Percentiles rank a stretch among this genome's conserved stretches.
phyloP scores from a whole-genome alignment of 768 basidiomycete genomes.

The Phaeotremella fagi region DNA sequence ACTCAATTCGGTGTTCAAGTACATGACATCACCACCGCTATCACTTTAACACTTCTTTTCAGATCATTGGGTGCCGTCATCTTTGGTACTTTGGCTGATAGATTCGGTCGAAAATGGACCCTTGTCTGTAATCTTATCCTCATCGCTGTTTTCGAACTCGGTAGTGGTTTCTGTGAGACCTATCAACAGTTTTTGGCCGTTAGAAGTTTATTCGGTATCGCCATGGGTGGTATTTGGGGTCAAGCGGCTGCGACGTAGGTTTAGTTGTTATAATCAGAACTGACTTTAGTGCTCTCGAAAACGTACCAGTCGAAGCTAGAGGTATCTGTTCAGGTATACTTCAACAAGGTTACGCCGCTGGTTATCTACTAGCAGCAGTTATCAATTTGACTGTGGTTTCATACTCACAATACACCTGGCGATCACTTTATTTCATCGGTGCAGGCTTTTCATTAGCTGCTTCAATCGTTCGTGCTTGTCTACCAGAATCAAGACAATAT shows the following conservation, averaged over 20 bases:
- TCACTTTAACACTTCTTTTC: constrained; percentile 90
- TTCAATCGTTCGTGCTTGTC: constrained; percentile 59
- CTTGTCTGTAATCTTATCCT: constrained; percentile 70
- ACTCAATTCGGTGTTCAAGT: constrained; percentile 40
- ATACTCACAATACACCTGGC: constrained; percentile 58
- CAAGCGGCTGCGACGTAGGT: constrained; percentile 55
- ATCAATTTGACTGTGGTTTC: constrained; percentile 62
- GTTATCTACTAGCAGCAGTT: constrained; percentile 76
- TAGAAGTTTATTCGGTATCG: constrained; percentile 60
- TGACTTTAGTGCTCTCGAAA: constrained; percentile 67
- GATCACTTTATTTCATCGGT: constrained; percentile 75
- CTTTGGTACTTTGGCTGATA: constrained; percentile 80
- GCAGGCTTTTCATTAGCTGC: constrained; percentile 66
- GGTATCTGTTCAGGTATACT: constrained; percentile 79
- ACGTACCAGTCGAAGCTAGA: constrained; percentile 77
- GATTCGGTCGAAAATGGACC: constrained; percentile 92
- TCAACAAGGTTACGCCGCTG: constrained; percentile 84
- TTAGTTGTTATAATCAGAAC: not conserved
- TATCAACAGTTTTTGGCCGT: constrained; percentile 75
- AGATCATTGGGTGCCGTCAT: constrained; percentile 63
- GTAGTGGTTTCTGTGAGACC: constrained; percentile 71
- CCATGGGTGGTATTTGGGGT: constrained; percentile 65
- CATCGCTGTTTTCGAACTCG: constrained; percentile 68
- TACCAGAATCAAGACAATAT: constrained; percentile 79
- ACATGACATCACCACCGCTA: constrained; percentile 48